Conservation (phyloP, 208 protist species). For the Leishmania arabica region DNA sequence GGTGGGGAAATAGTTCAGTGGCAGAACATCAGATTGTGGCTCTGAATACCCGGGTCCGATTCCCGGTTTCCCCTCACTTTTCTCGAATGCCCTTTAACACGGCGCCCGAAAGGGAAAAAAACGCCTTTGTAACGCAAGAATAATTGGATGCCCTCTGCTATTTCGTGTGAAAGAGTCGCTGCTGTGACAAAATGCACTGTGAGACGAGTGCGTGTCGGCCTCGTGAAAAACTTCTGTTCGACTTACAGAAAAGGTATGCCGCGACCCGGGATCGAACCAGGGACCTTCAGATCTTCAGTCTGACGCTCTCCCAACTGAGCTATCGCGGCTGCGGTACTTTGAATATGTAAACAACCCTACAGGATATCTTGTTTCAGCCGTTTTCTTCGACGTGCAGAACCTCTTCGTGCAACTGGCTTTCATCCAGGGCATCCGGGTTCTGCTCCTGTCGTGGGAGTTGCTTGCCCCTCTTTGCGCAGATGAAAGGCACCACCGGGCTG, state of each 20-base stretch:
- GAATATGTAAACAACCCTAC: no score
- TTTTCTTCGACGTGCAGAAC: background rate
- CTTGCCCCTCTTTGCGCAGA: no score
- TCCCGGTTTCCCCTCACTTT: slow-evolving; percentile 79
- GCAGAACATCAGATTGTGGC: slow-evolving; percentile 90
- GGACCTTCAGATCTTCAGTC: slow-evolving; percentile 92
- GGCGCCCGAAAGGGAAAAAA: slow-evolving; percentile 2
- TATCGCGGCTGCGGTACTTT: slow-evolving; percentile 29
- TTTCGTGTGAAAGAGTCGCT: background rate
- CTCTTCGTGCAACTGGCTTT: background rate
- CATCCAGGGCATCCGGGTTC: background rate
- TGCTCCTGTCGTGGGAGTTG: no score
- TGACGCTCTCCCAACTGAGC: slow-evolving; percentile 90
- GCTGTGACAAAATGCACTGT: background rate
- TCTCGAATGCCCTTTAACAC: slow-evolving; percentile 31
- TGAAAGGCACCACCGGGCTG: background rate
- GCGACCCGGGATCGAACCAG: slow-evolving; percentile 86
- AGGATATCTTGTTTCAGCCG: no score
- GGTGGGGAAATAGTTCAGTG: slow-evolving; percentile 80
- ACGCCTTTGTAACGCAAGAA: background rate
- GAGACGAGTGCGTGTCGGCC: background rate
- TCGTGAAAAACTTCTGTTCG: no score
- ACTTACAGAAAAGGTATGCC: slow-evolving; percentile 65
- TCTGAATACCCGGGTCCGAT: slow-evolving; percentile 87
- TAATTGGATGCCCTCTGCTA: no score